Evolutionary conservation across 2,329 filamentous ascomycete species (phyloP).

Genomic region (Penicillium decumbens): DNA sequence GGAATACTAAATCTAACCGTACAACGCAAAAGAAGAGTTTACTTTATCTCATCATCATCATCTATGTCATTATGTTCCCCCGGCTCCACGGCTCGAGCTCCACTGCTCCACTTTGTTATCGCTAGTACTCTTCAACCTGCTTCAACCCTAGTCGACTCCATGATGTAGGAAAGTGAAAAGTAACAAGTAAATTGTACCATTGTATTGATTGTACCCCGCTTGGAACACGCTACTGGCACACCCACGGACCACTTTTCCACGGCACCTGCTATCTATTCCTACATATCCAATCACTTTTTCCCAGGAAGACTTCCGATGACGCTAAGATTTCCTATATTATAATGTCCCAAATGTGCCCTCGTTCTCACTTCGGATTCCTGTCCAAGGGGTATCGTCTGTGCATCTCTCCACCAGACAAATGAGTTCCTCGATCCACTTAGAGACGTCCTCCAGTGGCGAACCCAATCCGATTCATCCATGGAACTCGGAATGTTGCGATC

Average conservation of each 20-base stretch:
- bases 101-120: background rate
- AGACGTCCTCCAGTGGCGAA: background rate
- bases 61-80: background rate
- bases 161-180: no score
- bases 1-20: background rate
- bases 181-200: no score
- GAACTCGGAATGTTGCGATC: background rate
- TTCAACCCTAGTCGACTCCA: background rate
- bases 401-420: background rate
- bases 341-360: background rate
- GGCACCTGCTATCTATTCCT: constrained; percentile 7
- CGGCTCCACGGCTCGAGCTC: background rate
- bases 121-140: background rate
- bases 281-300: background rate
- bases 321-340: constrained; percentile 13
- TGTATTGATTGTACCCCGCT: background rate
- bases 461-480: background rate
- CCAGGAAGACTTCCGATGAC: constrained; percentile 5
- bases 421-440: background rate
- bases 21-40: background rate
- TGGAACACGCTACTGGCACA: background rate
- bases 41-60: constrained; percentile 13
- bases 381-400: constrained; percentile 12
- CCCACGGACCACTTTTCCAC: background rate
- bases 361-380: constrained; percentile 14